Evolutionary conservation across 2,329 filamentous ascomycete species (phyloP).

Genomic region (Arthroderma uncinatum): DNA sequence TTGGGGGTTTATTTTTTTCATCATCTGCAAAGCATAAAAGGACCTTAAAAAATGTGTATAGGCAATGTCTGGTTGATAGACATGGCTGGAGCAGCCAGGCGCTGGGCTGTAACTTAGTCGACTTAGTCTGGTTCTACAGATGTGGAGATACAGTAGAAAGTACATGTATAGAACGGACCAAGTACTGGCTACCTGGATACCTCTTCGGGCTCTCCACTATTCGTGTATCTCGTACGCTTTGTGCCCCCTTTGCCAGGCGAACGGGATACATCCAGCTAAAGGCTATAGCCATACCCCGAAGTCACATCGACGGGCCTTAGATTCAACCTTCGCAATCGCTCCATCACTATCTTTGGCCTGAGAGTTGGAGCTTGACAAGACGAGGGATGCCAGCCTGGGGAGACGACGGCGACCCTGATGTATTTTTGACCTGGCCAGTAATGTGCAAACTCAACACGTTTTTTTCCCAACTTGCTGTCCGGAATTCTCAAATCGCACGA

Average conservation of each 20-base stretch:
- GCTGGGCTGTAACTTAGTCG: not conserved
- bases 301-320: not conserved
- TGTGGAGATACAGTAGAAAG: not conserved
- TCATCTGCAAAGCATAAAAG: conserved; percentile 4
- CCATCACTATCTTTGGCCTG: too few relatives aligned
- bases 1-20: conserved; percentile 4
- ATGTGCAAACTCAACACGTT: not conserved
- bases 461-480: not conserved
- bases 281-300: conserved; percentile 3
- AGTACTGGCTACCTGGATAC: conserved; percentile 2
- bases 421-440: not conserved
- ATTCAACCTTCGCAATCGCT: too few relatives aligned
- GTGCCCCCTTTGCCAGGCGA: not conserved
- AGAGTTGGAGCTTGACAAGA: too few relatives aligned
- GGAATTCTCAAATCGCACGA: conserved; percentile 3
- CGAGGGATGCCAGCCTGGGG: too few relatives aligned
- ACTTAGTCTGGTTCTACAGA: conserved; percentile 1
- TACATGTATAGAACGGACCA: not conserved
- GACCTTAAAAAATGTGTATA: not conserved
- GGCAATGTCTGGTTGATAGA: conserved; percentile 1
- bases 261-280: not conserved
- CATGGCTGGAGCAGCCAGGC: conserved; percentile 1
- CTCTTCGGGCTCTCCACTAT: not conserved
- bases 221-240: conserved; percentile 1
- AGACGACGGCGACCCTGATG: not conserved